Percentiles rank a stretch among this genome's conserved stretches.
Conservation (phyloP, 345 rosid species). For the Garcia nutans region DNA sequence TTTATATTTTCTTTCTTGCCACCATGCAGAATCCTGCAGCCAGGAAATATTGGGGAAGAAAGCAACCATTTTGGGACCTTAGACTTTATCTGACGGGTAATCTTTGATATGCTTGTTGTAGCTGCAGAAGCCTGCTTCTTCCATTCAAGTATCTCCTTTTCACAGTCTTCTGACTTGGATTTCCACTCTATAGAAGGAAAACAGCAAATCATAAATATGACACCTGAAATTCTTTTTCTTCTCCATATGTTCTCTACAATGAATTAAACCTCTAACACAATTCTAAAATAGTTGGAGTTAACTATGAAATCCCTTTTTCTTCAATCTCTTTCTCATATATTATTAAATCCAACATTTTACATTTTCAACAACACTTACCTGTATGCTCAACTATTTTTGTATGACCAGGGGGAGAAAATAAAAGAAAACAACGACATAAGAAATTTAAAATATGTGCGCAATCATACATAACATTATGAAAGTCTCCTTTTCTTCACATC, state of each 20-base stretch:
- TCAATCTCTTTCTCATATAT: background rate
- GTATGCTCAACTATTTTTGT: background rate
- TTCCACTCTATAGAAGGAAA: constrained; percentile 63
- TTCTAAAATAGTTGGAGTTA: background rate
- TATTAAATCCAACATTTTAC: background rate
- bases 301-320: background rate
- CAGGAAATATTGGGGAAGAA: background rate
- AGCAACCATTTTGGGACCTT: constrained; percentile 45
- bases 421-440: background rate
- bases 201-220: constrained; percentile 6
- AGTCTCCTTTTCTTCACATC: background rate
- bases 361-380: background rate
- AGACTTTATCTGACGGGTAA: constrained; percentile 70
- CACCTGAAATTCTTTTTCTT: background rate
- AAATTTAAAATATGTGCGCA: too few species aligned
- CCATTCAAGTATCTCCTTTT: constrained; percentile 86
- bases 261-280: background rate
- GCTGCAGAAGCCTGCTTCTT: constrained; percentile 81
- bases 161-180: constrained; percentile 81
- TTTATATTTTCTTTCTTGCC: background rate
- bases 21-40: constrained; percentile 8
- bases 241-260: background rate
- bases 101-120: constrained; percentile 72
- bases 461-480: background rate
- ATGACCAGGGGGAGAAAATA: background rate